Percentiles rank a stretch among this genome's conserved stretches.
These are phyloP conservation scores for Plantago elongata DNA, from an alignment of 257 asterid species.

Conservation along the genomic window DNA sequence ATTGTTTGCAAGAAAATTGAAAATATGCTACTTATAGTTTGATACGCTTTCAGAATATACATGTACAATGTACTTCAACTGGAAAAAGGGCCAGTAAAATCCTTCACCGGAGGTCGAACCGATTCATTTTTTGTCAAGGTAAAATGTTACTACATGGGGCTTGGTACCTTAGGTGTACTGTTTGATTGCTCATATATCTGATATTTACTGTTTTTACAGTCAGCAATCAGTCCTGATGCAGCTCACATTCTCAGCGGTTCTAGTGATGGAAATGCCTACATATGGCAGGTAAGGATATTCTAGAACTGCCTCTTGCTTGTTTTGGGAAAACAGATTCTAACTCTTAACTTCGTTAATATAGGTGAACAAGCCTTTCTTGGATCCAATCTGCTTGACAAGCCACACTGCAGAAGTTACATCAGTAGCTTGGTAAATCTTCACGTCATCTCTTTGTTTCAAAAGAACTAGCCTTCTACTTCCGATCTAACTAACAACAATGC, in stretches of 20 bases:
- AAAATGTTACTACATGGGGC: conserved; percentile 10
- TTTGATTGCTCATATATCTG: conserved; percentile 16
- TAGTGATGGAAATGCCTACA: conserved; percentile 88
- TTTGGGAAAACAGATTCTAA: background rate
- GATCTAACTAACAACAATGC: too few species aligned
- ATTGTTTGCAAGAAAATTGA: background rate
- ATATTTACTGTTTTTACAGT: conserved; percentile 40
- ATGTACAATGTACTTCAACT: conserved; percentile 77
- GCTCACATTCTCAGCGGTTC: conserved; percentile 94
- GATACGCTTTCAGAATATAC: conserved; percentile 55
- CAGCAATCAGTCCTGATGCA: conserved; percentile 85
- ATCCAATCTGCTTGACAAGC: conserved; percentile 62
- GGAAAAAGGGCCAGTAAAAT: conserved; percentile 64
- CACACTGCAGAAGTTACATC: conserved; percentile 94
- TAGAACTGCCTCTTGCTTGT: background rate
- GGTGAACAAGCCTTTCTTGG: conserved; percentile 67
- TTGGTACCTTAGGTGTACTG: background rate
- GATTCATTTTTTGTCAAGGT: conserved; percentile 95
- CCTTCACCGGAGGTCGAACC: conserved; percentile 63
- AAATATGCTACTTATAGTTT: conserved; percentile 4
- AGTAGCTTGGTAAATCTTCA: conserved; percentile 66
- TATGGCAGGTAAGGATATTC: conserved; percentile 65
- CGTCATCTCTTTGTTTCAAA: background rate
- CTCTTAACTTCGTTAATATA: conserved; percentile 22
- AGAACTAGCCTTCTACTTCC: too few species aligned